A percentile compares a stretch with the other conserved stretches of the same genome.
phyloP scores from a whole-genome alignment of 2,329 filamentous ascomycete species.

The Cordyceps farinosa region DNA sequence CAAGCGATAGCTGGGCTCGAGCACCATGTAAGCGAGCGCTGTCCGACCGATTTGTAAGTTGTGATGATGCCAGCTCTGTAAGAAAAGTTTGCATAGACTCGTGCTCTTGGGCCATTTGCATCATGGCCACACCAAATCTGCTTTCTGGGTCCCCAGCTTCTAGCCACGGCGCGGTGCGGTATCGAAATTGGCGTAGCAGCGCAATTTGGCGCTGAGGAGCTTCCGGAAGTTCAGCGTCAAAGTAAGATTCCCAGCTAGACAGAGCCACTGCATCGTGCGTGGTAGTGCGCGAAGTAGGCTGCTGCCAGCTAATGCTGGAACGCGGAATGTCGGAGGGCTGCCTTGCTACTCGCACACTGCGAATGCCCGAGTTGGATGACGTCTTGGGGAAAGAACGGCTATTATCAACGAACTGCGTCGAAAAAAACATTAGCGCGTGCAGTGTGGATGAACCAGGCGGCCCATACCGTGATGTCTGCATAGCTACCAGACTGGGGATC shows the following conservation, averaged over 20 bases:
- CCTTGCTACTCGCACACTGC: neutral
- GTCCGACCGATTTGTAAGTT: neutral
- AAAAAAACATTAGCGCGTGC: neutral
- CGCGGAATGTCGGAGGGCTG: neutral
- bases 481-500: constrained; percentile 3
- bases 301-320: neutral
- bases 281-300: neutral
- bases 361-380: neutral
- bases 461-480: constrained; percentile 18
- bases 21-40: neutral
- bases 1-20: neutral
- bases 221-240: constrained; percentile 16
- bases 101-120: constrained; percentile 20
- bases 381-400: neutral
- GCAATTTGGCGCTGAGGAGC: constrained; percentile 16
- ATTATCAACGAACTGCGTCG: neutral
- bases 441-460: neutral
- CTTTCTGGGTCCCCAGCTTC: constrained; percentile 21
- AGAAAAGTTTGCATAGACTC: constrained; percentile 15
- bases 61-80: constrained; percentile 16
- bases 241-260: constrained; percentile 23
- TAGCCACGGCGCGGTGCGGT: constrained; percentile 24
- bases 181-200: constrained; percentile 22
- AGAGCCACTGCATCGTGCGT: neutral
- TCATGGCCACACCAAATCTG: constrained; percentile 20